Conservation (phyloP, 768 basidiomycete species). For the Xerocomus brunneocitrinus region DNA sequence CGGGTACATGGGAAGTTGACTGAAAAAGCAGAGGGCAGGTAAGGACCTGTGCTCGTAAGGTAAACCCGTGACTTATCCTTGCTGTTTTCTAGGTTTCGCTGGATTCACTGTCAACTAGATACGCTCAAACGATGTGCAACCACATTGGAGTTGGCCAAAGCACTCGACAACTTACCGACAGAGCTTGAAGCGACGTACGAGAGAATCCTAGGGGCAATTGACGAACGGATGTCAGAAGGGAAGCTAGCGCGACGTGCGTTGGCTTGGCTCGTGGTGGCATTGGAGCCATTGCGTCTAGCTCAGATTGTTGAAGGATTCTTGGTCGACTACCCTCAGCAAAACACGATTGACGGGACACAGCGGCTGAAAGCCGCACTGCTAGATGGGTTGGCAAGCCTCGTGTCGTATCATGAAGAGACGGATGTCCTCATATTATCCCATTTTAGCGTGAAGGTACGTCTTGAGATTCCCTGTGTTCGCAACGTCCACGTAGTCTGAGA, state of each 20-base stretch:
- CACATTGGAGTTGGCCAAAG: neutral
- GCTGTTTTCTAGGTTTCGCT: neutral
- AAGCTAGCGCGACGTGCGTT: neutral
- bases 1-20: neutral
- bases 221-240: neutral
- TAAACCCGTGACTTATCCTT: neutral
- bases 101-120: conserved; percentile 5
- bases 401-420: neutral
- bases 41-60: neutral
- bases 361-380: neutral
- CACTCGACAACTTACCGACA: neutral
- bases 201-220: neutral
- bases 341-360: neutral
- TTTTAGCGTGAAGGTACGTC: neutral
- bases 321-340: neutral
- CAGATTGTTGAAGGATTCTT: neutral
- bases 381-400: neutral
- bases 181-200: conserved; percentile 1
- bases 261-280: neutral
- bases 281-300: neutral
- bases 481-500: neutral
- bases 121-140: neutral
- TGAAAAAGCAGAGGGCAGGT: conserved; percentile 1
- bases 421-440: neutral
- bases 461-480: neutral